A percentile compares a stretch with the other conserved stretches of the same genome.
Conservation (phyloP, 768 basidiomycete genomes). For the Sarcodon aspratus region DNA sequence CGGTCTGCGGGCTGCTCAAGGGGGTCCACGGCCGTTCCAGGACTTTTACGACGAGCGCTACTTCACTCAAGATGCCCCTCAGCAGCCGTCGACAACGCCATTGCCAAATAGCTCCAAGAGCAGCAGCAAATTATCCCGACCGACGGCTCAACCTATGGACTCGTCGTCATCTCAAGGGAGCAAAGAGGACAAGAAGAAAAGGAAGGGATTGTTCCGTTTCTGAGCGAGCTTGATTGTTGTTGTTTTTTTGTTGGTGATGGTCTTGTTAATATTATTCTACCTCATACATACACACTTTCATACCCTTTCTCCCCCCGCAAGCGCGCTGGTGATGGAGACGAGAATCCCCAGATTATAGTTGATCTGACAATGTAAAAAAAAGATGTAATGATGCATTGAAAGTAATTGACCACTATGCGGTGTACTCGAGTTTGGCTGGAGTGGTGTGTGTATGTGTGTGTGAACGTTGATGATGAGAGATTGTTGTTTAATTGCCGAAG, state of each 20-base stretch:
- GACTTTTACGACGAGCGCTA: slow-evolving; percentile 76
- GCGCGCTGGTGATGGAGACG: no score
- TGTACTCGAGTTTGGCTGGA: slow-evolving; percentile 32
- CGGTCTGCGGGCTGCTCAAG: slow-evolving; percentile 41
- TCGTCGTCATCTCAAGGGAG: slow-evolving; percentile 27
- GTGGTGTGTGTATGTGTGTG: background rate
- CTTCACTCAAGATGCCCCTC: slow-evolving; percentile 51
- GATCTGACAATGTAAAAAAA: background rate
- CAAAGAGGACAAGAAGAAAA: slow-evolving; percentile 52
- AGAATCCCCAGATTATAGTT: no score
- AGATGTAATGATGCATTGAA: background rate
- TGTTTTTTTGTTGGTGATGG: background rate
- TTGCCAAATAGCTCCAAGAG: slow-evolving; percentile 19
- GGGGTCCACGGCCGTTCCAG: slow-evolving; percentile 45
- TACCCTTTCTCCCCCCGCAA: background rate
- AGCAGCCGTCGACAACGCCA: slow-evolving; percentile 24
- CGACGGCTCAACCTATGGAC: slow-evolving; percentile 39
- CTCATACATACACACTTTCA: background rate
- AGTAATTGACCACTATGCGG: slow-evolving; percentile 18
- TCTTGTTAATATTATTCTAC: background rate
- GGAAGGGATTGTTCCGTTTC: slow-evolving; percentile 60
- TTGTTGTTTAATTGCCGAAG: no score
- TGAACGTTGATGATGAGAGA: slow-evolving; percentile 1
- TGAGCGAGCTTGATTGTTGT: slow-evolving; percentile 9
- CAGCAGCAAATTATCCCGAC: slow-evolving; percentile 13